A percentile compares a stretch with the other conserved stretches of the same genome.
These are phyloP conservation scores for Leptographium flavum DNA, from an alignment of 2,329 filamentous ascomycete genomes.

Conservation along the genomic window DNA sequence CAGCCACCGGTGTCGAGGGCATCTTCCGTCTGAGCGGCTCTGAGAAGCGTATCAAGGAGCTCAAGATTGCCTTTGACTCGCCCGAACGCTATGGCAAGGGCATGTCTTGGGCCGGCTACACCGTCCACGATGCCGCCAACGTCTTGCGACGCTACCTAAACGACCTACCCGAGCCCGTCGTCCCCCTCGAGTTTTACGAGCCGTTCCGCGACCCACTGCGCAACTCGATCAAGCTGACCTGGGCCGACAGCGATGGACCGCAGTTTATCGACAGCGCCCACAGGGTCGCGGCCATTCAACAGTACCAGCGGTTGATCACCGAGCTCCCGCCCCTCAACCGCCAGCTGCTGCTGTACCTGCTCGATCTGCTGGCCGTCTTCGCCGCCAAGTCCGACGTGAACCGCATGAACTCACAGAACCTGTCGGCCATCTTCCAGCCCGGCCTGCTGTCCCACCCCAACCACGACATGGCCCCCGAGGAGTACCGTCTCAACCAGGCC, in stretches of 20 bases:
- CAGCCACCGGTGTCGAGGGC: slow-evolving; percentile 86
- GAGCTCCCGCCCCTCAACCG: slow-evolving; percentile 86
- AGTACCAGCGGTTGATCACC: slow-evolving; percentile 83
- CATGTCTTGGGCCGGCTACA: slow-evolving; percentile 92
- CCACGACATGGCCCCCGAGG: slow-evolving; percentile 89
- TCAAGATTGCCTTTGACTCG: slow-evolving; percentile 83
- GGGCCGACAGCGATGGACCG: slow-evolving; percentile 52
- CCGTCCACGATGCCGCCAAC: slow-evolving; percentile 95
- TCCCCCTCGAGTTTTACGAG: slow-evolving; percentile 86
- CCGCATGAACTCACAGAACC: slow-evolving; percentile 86
- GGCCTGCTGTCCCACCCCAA: slow-evolving; percentile 86
- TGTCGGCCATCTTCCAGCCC: slow-evolving; percentile 94
- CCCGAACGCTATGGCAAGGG: slow-evolving; percentile 94
- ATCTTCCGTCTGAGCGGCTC: slow-evolving; percentile 95
- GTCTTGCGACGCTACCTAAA: slow-evolving; percentile 92
- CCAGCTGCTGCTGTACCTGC: slow-evolving; percentile 85
- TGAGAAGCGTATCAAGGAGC: slow-evolving; percentile 94
- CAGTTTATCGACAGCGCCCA: slow-evolving; percentile 64
- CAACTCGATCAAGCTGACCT: slow-evolving; percentile 55
- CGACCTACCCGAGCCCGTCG: slow-evolving; percentile 89
- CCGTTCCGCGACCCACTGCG: slow-evolving; percentile 75
- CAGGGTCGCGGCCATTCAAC: slow-evolving; percentile 58
- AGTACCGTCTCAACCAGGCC: slow-evolving; percentile 91
- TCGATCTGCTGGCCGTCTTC: slow-evolving; percentile 91
- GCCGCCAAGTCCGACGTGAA: slow-evolving; percentile 94